Evolutionary conservation across 345 rosid species (phyloP).

Genomic region (Cochlearia excelsa): DNA sequence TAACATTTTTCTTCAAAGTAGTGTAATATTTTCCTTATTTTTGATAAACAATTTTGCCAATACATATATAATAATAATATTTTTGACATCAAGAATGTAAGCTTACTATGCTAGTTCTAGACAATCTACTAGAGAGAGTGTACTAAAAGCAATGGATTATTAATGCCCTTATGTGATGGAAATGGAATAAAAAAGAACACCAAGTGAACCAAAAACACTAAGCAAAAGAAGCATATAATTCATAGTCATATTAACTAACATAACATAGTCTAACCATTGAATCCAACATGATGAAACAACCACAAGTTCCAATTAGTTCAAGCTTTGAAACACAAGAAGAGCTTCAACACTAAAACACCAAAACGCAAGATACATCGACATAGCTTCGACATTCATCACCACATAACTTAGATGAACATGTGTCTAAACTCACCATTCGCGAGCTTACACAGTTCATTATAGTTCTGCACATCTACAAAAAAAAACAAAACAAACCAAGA

Average conservation of each 20-base stretch:
- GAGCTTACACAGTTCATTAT: conserved; percentile 88
- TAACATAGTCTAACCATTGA: background rate
- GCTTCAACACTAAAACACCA: background rate
- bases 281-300: conserved; percentile 5
- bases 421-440: conserved; percentile 73
- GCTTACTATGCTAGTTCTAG: background rate
- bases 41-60: too few species aligned
- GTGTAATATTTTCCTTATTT: background rate
- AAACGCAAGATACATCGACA: background rate
- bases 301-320: background rate
- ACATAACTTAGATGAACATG: conserved; percentile 50
- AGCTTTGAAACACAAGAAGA: background rate
- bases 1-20: background rate
- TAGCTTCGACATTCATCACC: background rate
- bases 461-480: conserved; percentile 58
- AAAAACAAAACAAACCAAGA: background rate
- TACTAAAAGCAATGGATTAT: background rate
- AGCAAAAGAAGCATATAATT: background rate
- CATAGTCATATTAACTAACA: background rate
- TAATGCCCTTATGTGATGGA: background rate
- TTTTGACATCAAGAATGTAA: too few species aligned
- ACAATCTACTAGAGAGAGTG: background rate
- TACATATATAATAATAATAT: too few species aligned
- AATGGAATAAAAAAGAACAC: background rate
- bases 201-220: background rate